A percentile compares a stretch with the other conserved stretches of the same genome.
Evolutionary conservation across 23 red algal genomes (phyloP).

Genomic region (Pyropia yezoensis): DNA sequence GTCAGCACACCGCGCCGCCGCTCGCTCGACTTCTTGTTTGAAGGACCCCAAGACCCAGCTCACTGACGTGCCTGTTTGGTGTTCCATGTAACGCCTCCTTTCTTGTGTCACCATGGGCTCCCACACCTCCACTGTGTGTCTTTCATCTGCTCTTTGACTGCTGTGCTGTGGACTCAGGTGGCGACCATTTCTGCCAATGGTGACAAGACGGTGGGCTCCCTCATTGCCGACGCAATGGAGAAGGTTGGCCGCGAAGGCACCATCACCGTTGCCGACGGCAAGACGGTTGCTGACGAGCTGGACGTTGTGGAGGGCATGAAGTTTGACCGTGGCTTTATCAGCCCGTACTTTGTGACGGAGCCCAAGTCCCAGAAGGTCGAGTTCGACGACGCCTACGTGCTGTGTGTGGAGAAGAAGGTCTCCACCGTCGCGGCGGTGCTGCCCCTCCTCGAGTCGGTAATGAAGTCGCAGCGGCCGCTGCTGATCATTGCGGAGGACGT

Average conservation of each 20-base stretch:
- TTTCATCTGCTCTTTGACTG: too few species aligned
- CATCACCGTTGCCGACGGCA: slow-evolving; percentile 96
- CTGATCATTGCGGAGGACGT: slow-evolving; percentile 99
- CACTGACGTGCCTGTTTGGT: too few species aligned
- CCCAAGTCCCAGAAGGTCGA: slow-evolving; percentile 91
- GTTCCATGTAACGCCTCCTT: background rate
- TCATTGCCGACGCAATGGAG: slow-evolving; percentile 98
- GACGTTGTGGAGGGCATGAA: slow-evolving; percentile 97
- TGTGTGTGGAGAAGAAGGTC: slow-evolving; percentile 92
- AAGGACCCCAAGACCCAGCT: too few species aligned
- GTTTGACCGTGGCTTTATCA: slow-evolving; percentile 95
- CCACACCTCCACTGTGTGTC: too few species aligned
- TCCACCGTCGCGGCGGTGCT: slow-evolving; percentile 71
- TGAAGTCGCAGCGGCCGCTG: slow-evolving; percentile 77
- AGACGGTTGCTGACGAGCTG: slow-evolving; percentile 83
- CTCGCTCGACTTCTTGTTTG: too few species aligned
- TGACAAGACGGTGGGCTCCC: slow-evolving; percentile 61
- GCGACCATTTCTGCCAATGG: slow-evolving; percentile 97
- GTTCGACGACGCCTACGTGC: slow-evolving; percentile 72
- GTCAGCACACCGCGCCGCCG: too few species aligned
- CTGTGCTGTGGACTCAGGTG: slow-evolving; percentile 24
- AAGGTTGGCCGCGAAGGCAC: slow-evolving; percentile 92
- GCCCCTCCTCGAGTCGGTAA: slow-evolving; percentile 77
- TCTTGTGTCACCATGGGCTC: background rate
- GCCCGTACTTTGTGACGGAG: slow-evolving; percentile 97